A percentile compares a stretch with the other conserved stretches of the same genome.
Evolutionary conservation across 1,284 basidiomycete species (phyloP).

Genomic region (Pulchroboletus neoregius): DNA sequence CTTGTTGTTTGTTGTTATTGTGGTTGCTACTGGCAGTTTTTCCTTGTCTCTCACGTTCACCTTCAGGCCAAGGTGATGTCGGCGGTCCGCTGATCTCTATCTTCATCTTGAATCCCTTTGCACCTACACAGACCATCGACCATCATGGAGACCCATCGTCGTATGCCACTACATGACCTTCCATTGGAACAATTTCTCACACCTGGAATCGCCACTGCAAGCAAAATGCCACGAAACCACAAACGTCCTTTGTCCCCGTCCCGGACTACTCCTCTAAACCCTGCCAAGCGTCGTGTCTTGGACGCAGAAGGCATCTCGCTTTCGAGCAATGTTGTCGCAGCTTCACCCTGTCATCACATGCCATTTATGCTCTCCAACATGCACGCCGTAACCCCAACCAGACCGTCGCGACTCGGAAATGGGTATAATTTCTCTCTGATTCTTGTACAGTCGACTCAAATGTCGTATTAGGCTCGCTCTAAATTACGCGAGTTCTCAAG

Average conservation of each 20-base stretch:
- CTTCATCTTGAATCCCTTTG: conserved; percentile 13
- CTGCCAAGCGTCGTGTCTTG: conserved; percentile 67
- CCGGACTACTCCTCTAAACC: conserved; percentile 46
- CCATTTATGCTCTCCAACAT: conserved; percentile 17
- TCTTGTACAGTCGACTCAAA: not conserved
- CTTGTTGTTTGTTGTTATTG: conserved; percentile 29
- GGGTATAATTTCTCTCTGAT: conserved; percentile 16
- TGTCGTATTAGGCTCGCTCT: conserved; percentile 12
- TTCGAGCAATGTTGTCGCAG: conserved; percentile 9
- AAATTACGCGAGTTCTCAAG: conserved; percentile 10
- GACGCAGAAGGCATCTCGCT: conserved; percentile 48
- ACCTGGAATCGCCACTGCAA: conserved; percentile 25
- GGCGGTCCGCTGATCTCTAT: conserved; percentile 25
- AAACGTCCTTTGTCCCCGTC: conserved; percentile 57
- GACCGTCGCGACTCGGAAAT: conserved; percentile 24
- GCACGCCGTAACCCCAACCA: conserved; percentile 21
- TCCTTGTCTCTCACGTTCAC: conserved; percentile 9
- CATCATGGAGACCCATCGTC: conserved; percentile 35
- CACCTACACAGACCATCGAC: conserved; percentile 10
- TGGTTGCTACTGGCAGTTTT: conserved; percentile 19
- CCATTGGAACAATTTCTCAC: conserved; percentile 52
- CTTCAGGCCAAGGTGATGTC: conserved; percentile 30
- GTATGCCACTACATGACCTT: conserved; percentile 51
- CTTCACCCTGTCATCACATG: conserved; percentile 22
- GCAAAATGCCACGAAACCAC: conserved; percentile 26